Evolutionary conservation across 305 asterid species (phyloP), one percentile per base, ranked within the genome.

Genomic region (Fraxinus paxiana): DNA sequence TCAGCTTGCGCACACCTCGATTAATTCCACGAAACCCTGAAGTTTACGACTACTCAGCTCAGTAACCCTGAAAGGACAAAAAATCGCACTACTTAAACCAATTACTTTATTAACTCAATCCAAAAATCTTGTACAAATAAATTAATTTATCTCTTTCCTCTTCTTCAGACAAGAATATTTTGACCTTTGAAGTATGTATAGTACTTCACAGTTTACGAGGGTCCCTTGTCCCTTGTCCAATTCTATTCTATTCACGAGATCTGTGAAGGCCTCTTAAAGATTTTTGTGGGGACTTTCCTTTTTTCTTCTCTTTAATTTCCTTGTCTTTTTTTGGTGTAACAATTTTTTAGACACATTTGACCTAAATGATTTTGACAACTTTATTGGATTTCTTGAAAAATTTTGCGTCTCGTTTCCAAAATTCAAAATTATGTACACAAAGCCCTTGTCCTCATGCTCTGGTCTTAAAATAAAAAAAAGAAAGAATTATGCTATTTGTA

Each of bases 151-250:
- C 24, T 2, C 1, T 56, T 61, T 59, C 4, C 67, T 18, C 67
- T 56, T 18, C 20, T 18, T 22, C 18, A 20, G 73, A 54, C n/a
- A 46, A 43, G 9, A 24, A 28, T 80, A 76, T 76, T 46, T 48
- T 69, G 84, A 82, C 84, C 10, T 51, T 20, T 69, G 18, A 6
- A 20, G 69, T 2, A 3, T 79, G 71, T 54, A 8, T 7, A 20
- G 61, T 30, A 63, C 77, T 76, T 46, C 38, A 38, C 54, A 43
- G 9, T 72, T 33, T 51, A 13, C 73, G 3, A n/a, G 76, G 80
- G 54, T 35, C 73, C 77, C 51, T 46, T 28, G 34, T 28, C 73
- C 77, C 34, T 46, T 28, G 34, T 28, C 81, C 7, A 17, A 24
- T 33, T 51, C 73, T 48, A 6, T 12, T 56, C 72, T 17, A 76